Evolutionary conservation across 768 basidiomycete species (phyloP), one percentile per base, ranked within the genome.

Genomic region (Serendipita sp.): DNA sequence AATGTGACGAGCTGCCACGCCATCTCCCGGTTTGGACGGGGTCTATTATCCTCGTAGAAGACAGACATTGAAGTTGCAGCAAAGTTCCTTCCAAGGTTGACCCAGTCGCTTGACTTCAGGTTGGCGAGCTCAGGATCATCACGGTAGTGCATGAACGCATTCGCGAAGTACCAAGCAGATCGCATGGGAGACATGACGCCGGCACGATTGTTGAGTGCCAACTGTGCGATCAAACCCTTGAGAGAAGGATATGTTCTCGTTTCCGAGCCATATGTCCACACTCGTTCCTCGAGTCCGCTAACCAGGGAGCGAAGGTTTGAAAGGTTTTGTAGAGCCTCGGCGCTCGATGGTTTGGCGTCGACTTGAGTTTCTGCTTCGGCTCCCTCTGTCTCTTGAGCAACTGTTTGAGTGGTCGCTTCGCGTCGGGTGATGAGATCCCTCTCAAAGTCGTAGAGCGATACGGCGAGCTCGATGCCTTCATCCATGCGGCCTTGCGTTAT

Each of bases 381-480:
- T 52, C 18, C 48, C 48, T n/a, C n/a, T n/a, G 8, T 52, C 48
- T 16, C n/a, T 23, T n/a, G 18, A 29, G 16, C 36, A 10, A 10
- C 27, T 34, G n/a, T 29, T 36, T 10, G 27, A 3, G 10, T n/a
- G 13, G n/a, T 34, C n/a, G 8, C 1, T 50, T 8, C 13, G 36
- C 3, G 52, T 13, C 50, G 37, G 16, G 64, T 27, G n/a, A 64
- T 15, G n/a, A 36, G 45, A n/a, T 63, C 10, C 27, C 45, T 58
- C 29, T 33, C 67, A 60, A 3, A 58, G 37, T 16, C 71, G 69
- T 5, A 71, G 8, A 64, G 40, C 16, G 23, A 10, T 10, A n/a
- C 44, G n/a, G 29, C 66, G 33, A 75, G 63, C 6, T 69, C 68
- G 62, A 74, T 62, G 1, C 70, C 73, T 45, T 67, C 66, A 2